Evolutionary conservation across 352 stramenopile species (phyloP).

Genomic region (Pythium coloratum): DNA sequence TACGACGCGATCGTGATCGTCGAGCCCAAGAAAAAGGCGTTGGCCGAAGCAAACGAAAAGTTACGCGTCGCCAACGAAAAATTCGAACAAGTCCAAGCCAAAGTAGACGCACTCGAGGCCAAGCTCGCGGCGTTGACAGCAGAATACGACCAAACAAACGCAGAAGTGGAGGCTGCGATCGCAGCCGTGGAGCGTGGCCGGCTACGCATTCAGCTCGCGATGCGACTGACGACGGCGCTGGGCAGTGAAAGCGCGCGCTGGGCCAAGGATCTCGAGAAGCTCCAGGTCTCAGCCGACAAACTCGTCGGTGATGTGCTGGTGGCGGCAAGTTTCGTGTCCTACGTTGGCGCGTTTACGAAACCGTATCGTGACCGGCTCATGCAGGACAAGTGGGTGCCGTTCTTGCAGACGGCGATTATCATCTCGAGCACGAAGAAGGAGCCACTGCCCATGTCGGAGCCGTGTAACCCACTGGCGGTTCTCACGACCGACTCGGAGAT

Average conservation of each 20-base stretch:
- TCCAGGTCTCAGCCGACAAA: slow-evolving; percentile 72
- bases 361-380: slow-evolving; percentile 88
- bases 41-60: slow-evolving; percentile 81
- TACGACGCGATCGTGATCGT: slow-evolving; percentile 94
- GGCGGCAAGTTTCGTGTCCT: slow-evolving; percentile 92
- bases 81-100: slow-evolving; percentile 86
- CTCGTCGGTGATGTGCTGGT: slow-evolving; percentile 91
- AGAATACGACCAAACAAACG: slow-evolving; percentile 88
- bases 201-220: slow-evolving; percentile 90
- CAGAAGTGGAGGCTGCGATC: slow-evolving; percentile 91
- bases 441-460: slow-evolving; percentile 34
- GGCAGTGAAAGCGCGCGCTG: slow-evolving; percentile 94
- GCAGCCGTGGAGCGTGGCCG: slow-evolving; percentile 81
- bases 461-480: slow-evolving; percentile 65
- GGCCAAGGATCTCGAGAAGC: slow-evolving; percentile 75
- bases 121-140: slow-evolving; percentile 78
- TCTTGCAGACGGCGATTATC: slow-evolving; percentile 63
- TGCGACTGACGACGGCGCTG: slow-evolving; percentile 89
- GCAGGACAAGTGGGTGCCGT: slow-evolving; percentile 84
- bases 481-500: slow-evolving; percentile 78
- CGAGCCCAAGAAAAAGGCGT: slow-evolving; percentile 89
- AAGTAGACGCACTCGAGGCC: slow-evolving; percentile 87
- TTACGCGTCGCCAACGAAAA: slow-evolving; percentile 82
- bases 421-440: slow-evolving; percentile 24
- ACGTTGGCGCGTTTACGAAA: slow-evolving; percentile 94